Percentiles rank a stretch among this genome's conserved stretches.
These are phyloP conservation scores for Xylaria hypoxylon DNA, from an alignment of 2,329 filamentous ascomycete genomes.

Conservation along the genomic window DNA sequence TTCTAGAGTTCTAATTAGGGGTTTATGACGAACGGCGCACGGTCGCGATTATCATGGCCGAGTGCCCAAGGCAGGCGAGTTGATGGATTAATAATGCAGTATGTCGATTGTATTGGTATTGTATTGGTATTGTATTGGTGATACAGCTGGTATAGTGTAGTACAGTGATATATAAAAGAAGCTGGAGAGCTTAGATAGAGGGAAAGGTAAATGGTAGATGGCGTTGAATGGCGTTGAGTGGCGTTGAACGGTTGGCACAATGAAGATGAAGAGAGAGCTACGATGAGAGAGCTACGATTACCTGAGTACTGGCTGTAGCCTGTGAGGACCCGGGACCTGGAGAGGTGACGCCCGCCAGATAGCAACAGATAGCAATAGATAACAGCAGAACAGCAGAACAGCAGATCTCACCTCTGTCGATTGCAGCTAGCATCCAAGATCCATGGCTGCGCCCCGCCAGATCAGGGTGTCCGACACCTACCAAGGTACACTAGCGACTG, in stretches of 20 bases:
- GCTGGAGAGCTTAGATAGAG: too few species aligned
- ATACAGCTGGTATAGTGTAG: background rate
- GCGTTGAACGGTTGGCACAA: background rate
- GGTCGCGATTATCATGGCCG: slow-evolving; percentile 23
- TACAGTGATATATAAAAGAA: too few species aligned
- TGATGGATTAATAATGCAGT: background rate
- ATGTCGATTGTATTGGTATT: background rate
- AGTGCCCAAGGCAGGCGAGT: background rate
- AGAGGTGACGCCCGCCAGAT: background rate
- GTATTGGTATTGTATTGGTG: too few species aligned
- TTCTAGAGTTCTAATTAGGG: background rate
- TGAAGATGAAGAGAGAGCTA: background rate
- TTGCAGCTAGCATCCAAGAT: background rate
- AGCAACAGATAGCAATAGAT: slow-evolving; percentile 4
- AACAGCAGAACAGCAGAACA: background rate
- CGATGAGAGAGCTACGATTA: too few species aligned
- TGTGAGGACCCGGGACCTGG: background rate
- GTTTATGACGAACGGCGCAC: slow-evolving; percentile 16
- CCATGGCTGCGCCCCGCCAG: slow-evolving; percentile 13
- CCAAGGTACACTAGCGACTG: too few species aligned
- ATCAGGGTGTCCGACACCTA: background rate
- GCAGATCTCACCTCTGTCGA: too few species aligned
- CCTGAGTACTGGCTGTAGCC: too few species aligned
- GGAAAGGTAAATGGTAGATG: too few species aligned
- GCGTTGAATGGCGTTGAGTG: too few species aligned